Evolutionary conservation across 306 rosid genomes (phyloP), one percentile per base, ranked within the genome.

Genomic region (Gastrolobium villosum): DNA sequence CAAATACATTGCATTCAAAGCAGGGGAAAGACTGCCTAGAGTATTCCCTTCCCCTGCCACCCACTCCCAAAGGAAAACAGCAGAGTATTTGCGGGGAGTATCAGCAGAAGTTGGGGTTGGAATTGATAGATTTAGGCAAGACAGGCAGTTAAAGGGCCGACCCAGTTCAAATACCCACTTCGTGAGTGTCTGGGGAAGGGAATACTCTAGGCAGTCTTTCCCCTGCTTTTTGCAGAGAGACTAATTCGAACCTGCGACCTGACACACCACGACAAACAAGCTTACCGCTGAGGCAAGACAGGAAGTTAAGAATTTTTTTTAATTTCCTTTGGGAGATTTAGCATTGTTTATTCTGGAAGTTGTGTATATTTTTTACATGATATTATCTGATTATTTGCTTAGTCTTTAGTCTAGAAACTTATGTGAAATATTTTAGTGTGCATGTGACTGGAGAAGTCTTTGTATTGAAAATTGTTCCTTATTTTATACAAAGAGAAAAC

Each of bases 301-400:
- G 30, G 11, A 8, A n/a, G 41, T 11, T 9, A 20, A 45, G n/a
- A n/a, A n/a, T n/a, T n/a, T 36, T 44, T 31, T 31, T 46, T 34
- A 37, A 28, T 44, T 55, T 72, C 55, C 34, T 14, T 74, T 44
- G 35, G 44, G 69, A 44, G 20, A 45, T 45, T 32, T 41, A 48
- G 28, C 70, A 0, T 10, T 63, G 63, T 75, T 26, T 62, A 20
- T 62, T 7, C 4, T 41, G 66, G 3, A 20, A 49, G 45, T 53
- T 4, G 39, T 53, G 54, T 54, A 48, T 34, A 3, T 36, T 20
- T 30, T 44, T 26, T 40, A 20, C 26, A 65, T 35, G 15, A 26
- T 52, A 46, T 31, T 46, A 43, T 54, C 59, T 43, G 37, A 32
- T 30, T 30, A 20, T 44, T 54, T 77, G n/a, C 70, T 20, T 54